Percentiles rank a stretch among this genome's conserved stretches.
Conservation (phyloP, 2,329 filamentous ascomycete genomes). For the Trichoderma pleuroti region DNA sequence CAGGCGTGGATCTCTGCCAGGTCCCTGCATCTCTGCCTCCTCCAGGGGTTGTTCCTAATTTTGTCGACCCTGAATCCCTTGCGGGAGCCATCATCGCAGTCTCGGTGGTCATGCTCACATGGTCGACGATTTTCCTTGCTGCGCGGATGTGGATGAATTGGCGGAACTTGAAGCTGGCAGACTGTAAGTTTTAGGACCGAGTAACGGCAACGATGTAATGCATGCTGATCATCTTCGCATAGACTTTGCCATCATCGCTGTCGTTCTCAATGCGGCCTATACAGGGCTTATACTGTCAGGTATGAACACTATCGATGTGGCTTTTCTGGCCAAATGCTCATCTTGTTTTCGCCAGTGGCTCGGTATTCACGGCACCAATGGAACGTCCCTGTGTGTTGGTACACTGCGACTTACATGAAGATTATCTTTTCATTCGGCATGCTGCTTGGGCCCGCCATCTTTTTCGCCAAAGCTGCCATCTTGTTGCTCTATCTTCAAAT, state of each 20-base stretch:
- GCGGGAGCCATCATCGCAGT: neutral
- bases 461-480: conserved; percentile 24
- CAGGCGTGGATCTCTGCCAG: conserved; percentile 4
- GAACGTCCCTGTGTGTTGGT: conserved; percentile 21
- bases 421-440: conserved; percentile 18
- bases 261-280: neutral
- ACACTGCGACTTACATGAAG: conserved; percentile 8
- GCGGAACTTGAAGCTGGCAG: neutral
- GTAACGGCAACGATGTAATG: neutral
- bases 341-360: neutral
- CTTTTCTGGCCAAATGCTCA: neutral
- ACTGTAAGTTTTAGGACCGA: neutral
- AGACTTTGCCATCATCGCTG: conserved; percentile 2
- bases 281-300: neutral
- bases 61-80: neutral
- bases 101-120: neutral
- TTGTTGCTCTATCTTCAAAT: conserved; percentile 23
- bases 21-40: neutral
- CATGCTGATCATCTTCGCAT: neutral
- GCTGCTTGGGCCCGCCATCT: conserved; percentile 16
- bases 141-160: neutral
- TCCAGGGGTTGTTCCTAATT: neutral
- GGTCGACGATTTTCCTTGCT: neutral
- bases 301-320: neutral
- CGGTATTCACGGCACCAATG: conserved; percentile 18